A percentile compares a stretch with the other conserved stretches of the same genome.
Evolutionary conservation across 2,329 filamentous ascomycete genomes (phyloP).

Genomic region (Chaetomium globosum): DNA sequence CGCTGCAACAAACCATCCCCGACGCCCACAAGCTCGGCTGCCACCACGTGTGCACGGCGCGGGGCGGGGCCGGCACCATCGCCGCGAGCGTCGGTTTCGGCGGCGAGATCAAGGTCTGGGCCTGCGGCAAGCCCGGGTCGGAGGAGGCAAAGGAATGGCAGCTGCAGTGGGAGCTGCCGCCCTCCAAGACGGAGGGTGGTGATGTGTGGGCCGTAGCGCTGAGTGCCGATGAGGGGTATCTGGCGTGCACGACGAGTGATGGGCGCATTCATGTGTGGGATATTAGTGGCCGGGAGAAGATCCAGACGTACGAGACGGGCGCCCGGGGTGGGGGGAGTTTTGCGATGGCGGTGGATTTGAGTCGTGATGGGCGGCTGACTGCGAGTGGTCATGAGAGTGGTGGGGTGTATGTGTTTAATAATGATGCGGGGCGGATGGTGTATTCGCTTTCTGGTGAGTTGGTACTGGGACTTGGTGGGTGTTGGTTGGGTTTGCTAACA

Average conservation of each 20-base stretch:
- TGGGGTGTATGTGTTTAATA: slow-evolving; percentile 91
- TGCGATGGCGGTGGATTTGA: slow-evolving; percentile 83
- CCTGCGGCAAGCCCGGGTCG: slow-evolving; percentile 40
- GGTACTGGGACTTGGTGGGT: neutral
- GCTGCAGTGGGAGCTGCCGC: slow-evolving; percentile 50
- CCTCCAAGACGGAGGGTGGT: slow-evolving; percentile 37
- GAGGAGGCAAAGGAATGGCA: slow-evolving; percentile 49
- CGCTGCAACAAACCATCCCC: slow-evolving; percentile 76
- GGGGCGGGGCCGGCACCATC: slow-evolving; percentile 62
- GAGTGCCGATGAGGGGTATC: slow-evolving; percentile 78
- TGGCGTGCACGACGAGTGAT: slow-evolving; percentile 86
- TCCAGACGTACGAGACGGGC: slow-evolving; percentile 77
- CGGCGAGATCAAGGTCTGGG: slow-evolving; percentile 86
- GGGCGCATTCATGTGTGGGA: slow-evolving; percentile 92
- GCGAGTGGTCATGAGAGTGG: slow-evolving; percentile 93
- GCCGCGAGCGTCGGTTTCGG: slow-evolving; percentile 87
- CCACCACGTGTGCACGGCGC: slow-evolving; percentile 79
- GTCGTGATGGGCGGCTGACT: slow-evolving; percentile 77
- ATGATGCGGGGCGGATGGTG: slow-evolving; percentile 79
- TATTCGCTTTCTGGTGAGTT: slow-evolving; percentile 77
- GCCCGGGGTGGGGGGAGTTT: slow-evolving; percentile 61
- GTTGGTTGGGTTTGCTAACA: slow-evolving; percentile 17
- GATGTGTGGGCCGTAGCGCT: slow-evolving; percentile 85
- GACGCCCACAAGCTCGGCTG: slow-evolving; percentile 85
- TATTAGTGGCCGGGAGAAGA: slow-evolving; percentile 54